Base-by-base conservation (phyloP, 2,329 filamentous ascomycete species). In the Chaetomium sp. region DNA sequence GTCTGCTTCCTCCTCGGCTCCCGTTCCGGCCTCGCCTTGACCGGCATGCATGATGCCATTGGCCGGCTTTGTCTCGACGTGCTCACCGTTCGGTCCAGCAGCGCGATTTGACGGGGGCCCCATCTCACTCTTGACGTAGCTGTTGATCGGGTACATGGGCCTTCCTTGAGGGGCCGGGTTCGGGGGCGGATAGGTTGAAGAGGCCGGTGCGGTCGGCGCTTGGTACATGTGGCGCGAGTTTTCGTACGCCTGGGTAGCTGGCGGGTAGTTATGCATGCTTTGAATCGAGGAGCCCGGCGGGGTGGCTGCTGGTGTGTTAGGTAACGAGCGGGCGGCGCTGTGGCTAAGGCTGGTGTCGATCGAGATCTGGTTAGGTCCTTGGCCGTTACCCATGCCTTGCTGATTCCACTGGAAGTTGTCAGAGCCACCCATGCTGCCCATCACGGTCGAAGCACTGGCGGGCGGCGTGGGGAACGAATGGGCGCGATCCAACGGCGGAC, bases 381-480 rank as follows among this genome's bases (percentile, higher is more conserved):
- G 87, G 56, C 84, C 79, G 23, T 84, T 83, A 67, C 80, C 83
- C 82, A 91, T 89, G 67, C 84, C 84, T 73, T 77, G 85, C 64
- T 82, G 81, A 38, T 79, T 83, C 91, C 93, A 97, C 74, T 93
- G 90, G 76, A 94, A 96, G 49, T 85, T 90, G 38, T 92, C 90
- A 47, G 90, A 88, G 69, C 85, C 85, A 54, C 88, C 87, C 83
- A 96, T 92, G 67, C 85, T 79, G 12, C 80, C 83, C 78, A 88
- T 92, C 54, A 96, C 87, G 77, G 92, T 92, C 0, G 93, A 95
- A n/a, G 93, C 91, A 75, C 92, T 97, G 0, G 93, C 92, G 1
- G 94, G 93, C 42, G 94, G 94, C 3, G 94, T 97, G 3, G 94
- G 93, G 78, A 97, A 97, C 1, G 93, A 96, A 76, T 97, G 91